Evolutionary conservation across 495 filamentous ascomycete genomes (phyloP).

Genomic region (Collariella sp.): DNA sequence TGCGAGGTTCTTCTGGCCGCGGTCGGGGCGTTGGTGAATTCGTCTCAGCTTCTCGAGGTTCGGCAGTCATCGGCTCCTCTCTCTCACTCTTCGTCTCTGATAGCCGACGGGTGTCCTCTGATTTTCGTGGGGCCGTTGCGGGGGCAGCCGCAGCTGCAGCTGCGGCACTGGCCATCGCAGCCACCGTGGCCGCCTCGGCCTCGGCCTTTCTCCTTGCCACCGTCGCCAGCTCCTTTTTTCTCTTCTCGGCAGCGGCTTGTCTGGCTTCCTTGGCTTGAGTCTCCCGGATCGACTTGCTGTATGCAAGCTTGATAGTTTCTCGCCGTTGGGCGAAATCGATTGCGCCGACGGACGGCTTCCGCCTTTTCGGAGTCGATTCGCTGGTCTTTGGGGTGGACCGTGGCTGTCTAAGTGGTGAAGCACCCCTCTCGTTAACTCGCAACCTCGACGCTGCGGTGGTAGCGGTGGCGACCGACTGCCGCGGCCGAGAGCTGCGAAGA

Average conservation of each 20-base stretch:
- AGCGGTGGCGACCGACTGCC: slow-evolving; percentile 71
- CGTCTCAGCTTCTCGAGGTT: slow-evolving; percentile 25
- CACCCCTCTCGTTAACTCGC: slow-evolving; percentile 37
- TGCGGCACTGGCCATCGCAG: slow-evolving; percentile 16
- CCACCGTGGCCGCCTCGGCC: slow-evolving; percentile 24
- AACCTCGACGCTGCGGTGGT: slow-evolving; percentile 57
- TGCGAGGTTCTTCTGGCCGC: slow-evolving; percentile 5
- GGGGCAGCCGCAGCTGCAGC: slow-evolving; percentile 10
- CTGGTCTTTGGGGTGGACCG: slow-evolving; percentile 29
- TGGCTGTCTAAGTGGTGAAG: slow-evolving; percentile 30
- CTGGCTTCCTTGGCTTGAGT: slow-evolving; percentile 52
- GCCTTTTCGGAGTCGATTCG: slow-evolving; percentile 30
- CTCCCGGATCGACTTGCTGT: slow-evolving; percentile 66
- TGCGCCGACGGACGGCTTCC: slow-evolving; percentile 49
- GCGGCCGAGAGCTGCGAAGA: slow-evolving; percentile 70
- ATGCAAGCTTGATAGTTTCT: slow-evolving; percentile 69
- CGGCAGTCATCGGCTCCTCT: slow-evolving; percentile 12
- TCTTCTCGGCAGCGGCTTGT: slow-evolving; percentile 35
- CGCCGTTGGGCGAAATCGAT: slow-evolving; percentile 73
- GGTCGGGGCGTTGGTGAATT: slow-evolving; percentile 16
- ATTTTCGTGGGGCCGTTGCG: neutral
- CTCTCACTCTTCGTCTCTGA: neutral
- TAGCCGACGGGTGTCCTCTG: neutral
- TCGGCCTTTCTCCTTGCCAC: slow-evolving; percentile 28
- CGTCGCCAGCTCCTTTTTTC: slow-evolving; percentile 34